These are phyloP conservation scores for Rhodotorula sp. DNA, from an alignment of 1,284 basidiomycete genomes.

Conservation along the genomic window DNA sequence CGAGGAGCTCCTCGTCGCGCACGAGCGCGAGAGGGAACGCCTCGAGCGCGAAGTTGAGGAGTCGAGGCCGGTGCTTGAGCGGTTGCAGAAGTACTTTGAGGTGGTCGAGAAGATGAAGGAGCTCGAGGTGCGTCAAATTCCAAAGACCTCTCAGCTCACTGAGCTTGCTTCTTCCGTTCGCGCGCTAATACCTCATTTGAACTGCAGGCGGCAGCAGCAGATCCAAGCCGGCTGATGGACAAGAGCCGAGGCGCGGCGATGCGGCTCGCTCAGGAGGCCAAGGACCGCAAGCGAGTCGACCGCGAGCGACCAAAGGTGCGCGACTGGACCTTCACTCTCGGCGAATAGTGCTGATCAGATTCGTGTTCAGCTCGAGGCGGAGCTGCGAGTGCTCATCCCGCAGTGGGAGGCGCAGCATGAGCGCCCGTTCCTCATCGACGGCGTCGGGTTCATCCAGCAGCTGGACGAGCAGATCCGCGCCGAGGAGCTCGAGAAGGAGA, in stretches of 20 bases:
- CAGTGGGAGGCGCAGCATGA: slow-evolving; percentile 82
- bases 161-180: not conserved
- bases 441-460: slow-evolving; percentile 75
- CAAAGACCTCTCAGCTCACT: not conserved
- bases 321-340: too few relatives aligned
- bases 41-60: slow-evolving; percentile 76
- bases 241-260: slow-evolving; percentile 63
- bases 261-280: slow-evolving; percentile 82
- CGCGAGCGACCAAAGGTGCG: slow-evolving; percentile 90
- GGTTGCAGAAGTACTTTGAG: slow-evolving; percentile 83
- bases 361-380: slow-evolving; percentile 72
- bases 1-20: slow-evolving; percentile 80
- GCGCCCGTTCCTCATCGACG: slow-evolving; percentile 79
- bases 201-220: slow-evolving; percentile 64
- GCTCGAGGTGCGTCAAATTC: slow-evolving; percentile 58
- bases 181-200: not conserved
- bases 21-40: slow-evolving; percentile 81
- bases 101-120: slow-evolving; percentile 90
- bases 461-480: slow-evolving; percentile 69
- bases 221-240: slow-evolving; percentile 72
- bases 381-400: slow-evolving; percentile 76
- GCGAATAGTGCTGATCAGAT: not conserved
- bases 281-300: slow-evolving; percentile 93
- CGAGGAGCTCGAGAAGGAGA: slow-evolving; percentile 48
- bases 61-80: slow-evolving; percentile 73